Evolutionary conservation across 2,329 filamentous ascomycete genomes (phyloP).

Genomic region (Sclerotinia borealis): DNA sequence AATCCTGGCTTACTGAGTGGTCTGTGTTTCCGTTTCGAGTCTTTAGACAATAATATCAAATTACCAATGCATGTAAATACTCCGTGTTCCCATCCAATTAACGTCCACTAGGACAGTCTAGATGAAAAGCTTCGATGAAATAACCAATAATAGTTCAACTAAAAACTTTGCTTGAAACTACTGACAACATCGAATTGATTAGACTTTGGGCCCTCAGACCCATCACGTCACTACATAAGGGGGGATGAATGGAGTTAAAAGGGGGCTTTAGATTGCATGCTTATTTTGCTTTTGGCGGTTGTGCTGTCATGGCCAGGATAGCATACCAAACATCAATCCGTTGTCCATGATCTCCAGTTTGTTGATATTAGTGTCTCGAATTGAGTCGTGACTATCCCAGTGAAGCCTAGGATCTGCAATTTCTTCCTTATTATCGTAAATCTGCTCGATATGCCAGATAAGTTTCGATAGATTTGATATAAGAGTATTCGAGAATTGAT

Average conservation of each 20-base stretch:
- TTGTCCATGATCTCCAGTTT: background rate
- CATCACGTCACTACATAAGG: background rate
- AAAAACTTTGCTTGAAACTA: background rate
- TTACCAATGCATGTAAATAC: background rate
- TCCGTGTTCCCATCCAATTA: background rate
- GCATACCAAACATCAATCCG: background rate
- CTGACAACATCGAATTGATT: background rate
- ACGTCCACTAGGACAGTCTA: background rate
- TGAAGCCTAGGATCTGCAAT: background rate
- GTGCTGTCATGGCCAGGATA: background rate
- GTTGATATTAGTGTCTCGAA: background rate
- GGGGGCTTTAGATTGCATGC: background rate
- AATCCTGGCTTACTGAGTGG: background rate
- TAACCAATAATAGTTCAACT: background rate
- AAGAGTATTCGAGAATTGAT: background rate
- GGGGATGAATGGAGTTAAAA: background rate
- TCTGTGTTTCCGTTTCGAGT: background rate
- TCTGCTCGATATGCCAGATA: background rate
- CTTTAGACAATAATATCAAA: too few relatives aligned
- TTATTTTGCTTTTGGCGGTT: background rate
- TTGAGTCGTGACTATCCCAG: background rate
- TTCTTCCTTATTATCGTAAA: background rate
- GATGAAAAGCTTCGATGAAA: background rate
- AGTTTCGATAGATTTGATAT: background rate
- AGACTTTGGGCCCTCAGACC: background rate